Percentiles rank a stretch among this genome's conserved stretches.
Evolutionary conservation across 2,329 filamentous ascomycete genomes (phyloP).

Genomic region (Nemania serpens): DNA sequence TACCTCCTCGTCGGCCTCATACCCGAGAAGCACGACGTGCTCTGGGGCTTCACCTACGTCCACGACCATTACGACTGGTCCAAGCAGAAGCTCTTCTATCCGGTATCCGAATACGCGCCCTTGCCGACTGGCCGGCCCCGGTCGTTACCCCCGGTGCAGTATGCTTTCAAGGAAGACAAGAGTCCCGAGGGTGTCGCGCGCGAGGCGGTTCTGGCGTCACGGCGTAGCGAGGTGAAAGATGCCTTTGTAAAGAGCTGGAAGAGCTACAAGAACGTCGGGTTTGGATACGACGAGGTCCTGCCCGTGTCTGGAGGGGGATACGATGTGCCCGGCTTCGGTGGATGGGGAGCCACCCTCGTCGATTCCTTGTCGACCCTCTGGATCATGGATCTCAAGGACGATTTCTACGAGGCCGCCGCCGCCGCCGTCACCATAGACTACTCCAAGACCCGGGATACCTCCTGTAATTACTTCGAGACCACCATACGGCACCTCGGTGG

Average conservation of each 20-base stretch:
- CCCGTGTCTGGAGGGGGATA: slow-evolving; percentile 38
- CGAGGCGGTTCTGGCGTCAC: slow-evolving; percentile 34
- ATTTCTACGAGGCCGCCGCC: slow-evolving; percentile 59
- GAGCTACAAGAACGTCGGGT: slow-evolving; percentile 50
- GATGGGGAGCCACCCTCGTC: slow-evolving; percentile 61
- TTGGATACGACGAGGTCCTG: slow-evolving; percentile 38
- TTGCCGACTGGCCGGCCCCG: slow-evolving; percentile 36
- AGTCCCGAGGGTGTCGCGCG: slow-evolving; percentile 34
- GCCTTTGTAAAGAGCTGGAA: slow-evolving; percentile 53
- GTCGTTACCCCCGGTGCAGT: slow-evolving; percentile 37
- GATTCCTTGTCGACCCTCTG: slow-evolving; percentile 65
- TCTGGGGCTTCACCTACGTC: slow-evolving; percentile 39
- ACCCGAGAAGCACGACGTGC: slow-evolving; percentile 33
- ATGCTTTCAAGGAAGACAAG: slow-evolving; percentile 36
- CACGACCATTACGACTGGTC: slow-evolving; percentile 40
- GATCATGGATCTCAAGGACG: slow-evolving; percentile 63
- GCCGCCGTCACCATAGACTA: slow-evolving; percentile 58
- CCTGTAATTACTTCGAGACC: slow-evolving; percentile 52
- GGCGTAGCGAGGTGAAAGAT: slow-evolving; percentile 46
- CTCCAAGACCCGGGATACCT: slow-evolving; percentile 44
- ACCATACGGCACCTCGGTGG: slow-evolving; percentile 54
- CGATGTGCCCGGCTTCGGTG: slow-evolving; percentile 38
- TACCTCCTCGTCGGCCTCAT: slow-evolving; percentile 39
- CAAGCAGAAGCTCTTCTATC: slow-evolving; percentile 33
- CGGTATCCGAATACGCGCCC: slow-evolving; percentile 35